These are phyloP conservation scores for Lactarius pseudohatsudake DNA, from an alignment of 768 basidiomycete species.

Conservation along the genomic window DNA sequence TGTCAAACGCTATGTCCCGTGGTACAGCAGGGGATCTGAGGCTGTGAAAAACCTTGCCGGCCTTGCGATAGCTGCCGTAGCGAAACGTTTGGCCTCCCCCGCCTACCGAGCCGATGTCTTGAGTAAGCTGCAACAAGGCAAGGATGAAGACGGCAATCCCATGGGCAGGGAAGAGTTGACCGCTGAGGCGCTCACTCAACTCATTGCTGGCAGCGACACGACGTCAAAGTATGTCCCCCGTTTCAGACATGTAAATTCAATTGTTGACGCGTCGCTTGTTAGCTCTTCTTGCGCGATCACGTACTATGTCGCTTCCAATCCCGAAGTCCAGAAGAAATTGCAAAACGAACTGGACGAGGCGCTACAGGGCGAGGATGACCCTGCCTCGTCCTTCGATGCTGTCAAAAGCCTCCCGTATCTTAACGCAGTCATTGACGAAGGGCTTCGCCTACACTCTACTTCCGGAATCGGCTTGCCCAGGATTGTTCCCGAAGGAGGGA, in stretches of 20 bases:
- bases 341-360: slow-evolving; percentile 71
- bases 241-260: background rate
- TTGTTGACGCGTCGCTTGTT: slow-evolving; percentile 8
- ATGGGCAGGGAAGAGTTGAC: slow-evolving; percentile 85
- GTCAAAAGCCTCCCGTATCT: slow-evolving; percentile 78
- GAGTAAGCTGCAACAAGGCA: slow-evolving; percentile 73
- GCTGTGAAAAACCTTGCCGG: slow-evolving; percentile 41
- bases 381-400: slow-evolving; percentile 59
- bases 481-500: slow-evolving; percentile 69
- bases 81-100: slow-evolving; percentile 64
- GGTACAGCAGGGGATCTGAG: slow-evolving; percentile 38
- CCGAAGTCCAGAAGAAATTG: slow-evolving; percentile 62
- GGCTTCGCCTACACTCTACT: slow-evolving; percentile 80
- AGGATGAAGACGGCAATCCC: slow-evolving; percentile 76
- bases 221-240: slow-evolving; percentile 74
- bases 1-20: slow-evolving; percentile 37
- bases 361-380: slow-evolving; percentile 59
- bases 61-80: slow-evolving; percentile 44
- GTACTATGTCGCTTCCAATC: slow-evolving; percentile 76
- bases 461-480: slow-evolving; percentile 83
- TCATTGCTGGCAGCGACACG: slow-evolving; percentile 90
- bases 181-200: slow-evolving; percentile 81
- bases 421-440: slow-evolving; percentile 87
- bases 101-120: slow-evolving; percentile 79
- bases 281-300: slow-evolving; percentile 90